A percentile compares a stretch with the other conserved stretches of the same genome.
Evolutionary conservation across 768 basidiomycete genomes (phyloP).

Genomic region (Tylopilus sp.): DNA sequence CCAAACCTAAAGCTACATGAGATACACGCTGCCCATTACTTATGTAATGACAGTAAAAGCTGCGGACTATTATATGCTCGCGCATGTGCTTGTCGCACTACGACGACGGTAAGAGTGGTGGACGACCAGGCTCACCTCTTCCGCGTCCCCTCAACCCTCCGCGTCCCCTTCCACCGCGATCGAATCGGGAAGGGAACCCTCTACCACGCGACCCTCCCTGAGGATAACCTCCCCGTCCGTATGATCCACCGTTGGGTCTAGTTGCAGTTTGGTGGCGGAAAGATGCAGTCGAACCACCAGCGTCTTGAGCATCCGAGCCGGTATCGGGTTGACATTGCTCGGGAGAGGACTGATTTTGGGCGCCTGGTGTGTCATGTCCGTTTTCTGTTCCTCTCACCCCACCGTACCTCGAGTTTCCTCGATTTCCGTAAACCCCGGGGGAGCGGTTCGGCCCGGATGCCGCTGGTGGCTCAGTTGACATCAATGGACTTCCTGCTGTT

Average conservation of each 20-base stretch:
- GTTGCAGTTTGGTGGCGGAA: conserved; percentile 3
- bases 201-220: conserved; percentile 34
- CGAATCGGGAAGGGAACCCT: conserved; percentile 25
- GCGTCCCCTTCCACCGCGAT: conserved; percentile 33
- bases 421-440: neutral
- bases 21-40: too few species aligned
- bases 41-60: too few species aligned
- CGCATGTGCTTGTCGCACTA: neutral
- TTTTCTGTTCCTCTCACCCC: conserved; percentile 12
- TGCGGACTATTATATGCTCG: neutral
- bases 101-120: neutral
- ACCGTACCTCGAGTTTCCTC: conserved; percentile 1
- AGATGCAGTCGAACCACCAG: conserved; percentile 3
- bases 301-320: neutral
- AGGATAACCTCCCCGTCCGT: conserved; percentile 32
- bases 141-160: conserved; percentile 32
- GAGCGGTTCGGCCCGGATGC: neutral
- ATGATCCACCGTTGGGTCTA: conserved; percentile 23
- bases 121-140: conserved; percentile 20
- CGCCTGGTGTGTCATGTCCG: neutral
- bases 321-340: neutral
- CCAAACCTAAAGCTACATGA: too few species aligned
- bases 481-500: conserved; percentile 1
- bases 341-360: neutral
- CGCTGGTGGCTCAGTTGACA: neutral